These are phyloP conservation scores for Pestalotiopsis sp. DNA, from an alignment of 2,329 filamentous ascomycete genomes.

Conservation along the genomic window DNA sequence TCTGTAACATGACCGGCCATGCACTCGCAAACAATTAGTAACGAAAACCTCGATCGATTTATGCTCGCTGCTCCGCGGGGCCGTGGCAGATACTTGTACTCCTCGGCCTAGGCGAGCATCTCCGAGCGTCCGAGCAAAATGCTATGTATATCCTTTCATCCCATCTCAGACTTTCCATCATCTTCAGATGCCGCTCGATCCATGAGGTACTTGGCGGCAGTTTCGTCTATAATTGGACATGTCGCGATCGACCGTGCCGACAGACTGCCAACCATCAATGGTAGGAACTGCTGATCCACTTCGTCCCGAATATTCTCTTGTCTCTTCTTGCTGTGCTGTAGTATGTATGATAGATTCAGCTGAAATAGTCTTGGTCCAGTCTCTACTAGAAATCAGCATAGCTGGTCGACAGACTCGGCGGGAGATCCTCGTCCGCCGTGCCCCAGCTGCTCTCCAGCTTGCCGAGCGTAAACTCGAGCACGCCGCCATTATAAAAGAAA, in stretches of 20 bases:
- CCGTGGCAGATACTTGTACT: neutral
- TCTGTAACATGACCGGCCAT: too few species aligned
- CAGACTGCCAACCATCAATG: neutral
- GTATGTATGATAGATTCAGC: neutral
- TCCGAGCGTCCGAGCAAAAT: neutral
- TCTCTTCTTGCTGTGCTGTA: neutral
- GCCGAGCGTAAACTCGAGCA: slow-evolving; percentile 61
- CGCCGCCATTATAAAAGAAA: slow-evolving; percentile 62
- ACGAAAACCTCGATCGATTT: too few species aligned
- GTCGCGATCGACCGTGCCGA: neutral
- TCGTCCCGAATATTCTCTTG: neutral
- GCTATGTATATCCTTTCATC: neutral
- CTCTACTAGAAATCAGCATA: slow-evolving; percentile 5
- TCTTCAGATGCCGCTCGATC: neutral
- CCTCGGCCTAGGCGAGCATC: neutral
- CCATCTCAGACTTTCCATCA: neutral
- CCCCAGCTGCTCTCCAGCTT: slow-evolving; percentile 60
- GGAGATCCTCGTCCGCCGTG: slow-evolving; percentile 56
- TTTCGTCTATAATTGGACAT: neutral
- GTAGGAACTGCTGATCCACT: neutral
- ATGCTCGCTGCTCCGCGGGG: too few species aligned
- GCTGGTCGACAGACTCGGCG: slow-evolving; percentile 50
- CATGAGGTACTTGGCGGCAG: neutral
- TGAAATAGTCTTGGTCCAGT: neutral
- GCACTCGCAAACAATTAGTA: too few species aligned